phyloP scores from a whole-genome alignment of 352 stramenopile genomes.

The Phytopythium litorale region DNA sequence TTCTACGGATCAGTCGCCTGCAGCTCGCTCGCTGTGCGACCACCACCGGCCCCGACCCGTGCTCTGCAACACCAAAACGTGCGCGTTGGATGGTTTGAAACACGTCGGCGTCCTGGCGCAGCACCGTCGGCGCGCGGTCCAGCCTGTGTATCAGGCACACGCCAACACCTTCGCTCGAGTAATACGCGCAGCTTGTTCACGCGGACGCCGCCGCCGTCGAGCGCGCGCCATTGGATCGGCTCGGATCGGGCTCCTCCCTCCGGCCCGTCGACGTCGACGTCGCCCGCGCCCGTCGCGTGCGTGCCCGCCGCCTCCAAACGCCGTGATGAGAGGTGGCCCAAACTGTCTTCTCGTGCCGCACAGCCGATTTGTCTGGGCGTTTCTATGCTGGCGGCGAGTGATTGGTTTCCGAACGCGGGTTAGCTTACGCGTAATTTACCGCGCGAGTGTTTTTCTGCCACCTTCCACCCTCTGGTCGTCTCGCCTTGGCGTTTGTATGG shows the following conservation, averaged over 20 bases:
- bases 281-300: constrained; percentile 1
- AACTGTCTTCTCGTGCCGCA: background rate
- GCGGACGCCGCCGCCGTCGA: too few relatives aligned
- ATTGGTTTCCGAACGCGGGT: background rate
- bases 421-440: too few relatives aligned
- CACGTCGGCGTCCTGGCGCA: too few relatives aligned
- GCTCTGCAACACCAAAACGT: background rate
- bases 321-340: background rate
- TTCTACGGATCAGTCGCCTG: background rate
- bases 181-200: too few relatives aligned
- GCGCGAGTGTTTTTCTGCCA: background rate
- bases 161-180: too few relatives aligned
- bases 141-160: too few relatives aligned
- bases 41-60: too few relatives aligned
- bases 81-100: too few relatives aligned
- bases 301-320: background rate
- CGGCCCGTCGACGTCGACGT: constrained; percentile 3
- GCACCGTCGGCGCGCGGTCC: too few relatives aligned
- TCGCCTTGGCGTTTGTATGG: background rate
- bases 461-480: background rate
- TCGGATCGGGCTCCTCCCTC: background rate
- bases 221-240: background rate
- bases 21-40: background rate
- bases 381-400: background rate
- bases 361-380: background rate